These are phyloP conservation scores for Aspergillus sp. DNA, from an alignment of 2,329 filamentous ascomycete genomes.

Conservation along the genomic window DNA sequence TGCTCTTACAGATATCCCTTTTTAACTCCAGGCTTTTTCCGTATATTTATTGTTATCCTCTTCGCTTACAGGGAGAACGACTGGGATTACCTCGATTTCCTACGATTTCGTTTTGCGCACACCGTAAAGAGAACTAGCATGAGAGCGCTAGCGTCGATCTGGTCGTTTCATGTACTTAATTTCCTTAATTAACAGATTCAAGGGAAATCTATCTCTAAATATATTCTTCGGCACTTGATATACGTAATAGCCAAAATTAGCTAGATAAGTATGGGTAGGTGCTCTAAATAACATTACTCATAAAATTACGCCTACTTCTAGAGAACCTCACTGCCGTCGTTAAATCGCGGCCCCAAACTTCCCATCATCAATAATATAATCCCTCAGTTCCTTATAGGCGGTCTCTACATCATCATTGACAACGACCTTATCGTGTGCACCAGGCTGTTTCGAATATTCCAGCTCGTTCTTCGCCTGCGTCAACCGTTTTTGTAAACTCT, in stretches of 20 bases:
- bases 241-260: not conserved
- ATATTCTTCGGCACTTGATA: constrained; percentile 3
- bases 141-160: constrained; percentile 25
- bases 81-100: constrained; percentile 25
- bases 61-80: constrained; percentile 17
- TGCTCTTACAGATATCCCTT: constrained; percentile 41
- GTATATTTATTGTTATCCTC: constrained; percentile 22
- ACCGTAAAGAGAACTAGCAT: constrained; percentile 28
- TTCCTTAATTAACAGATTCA: constrained; percentile 32
- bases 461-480: constrained; percentile 72
- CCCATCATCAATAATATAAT: constrained; percentile 49
- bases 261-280: not conserved
- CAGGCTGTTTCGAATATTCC: constrained; percentile 67
- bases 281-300: not conserved
- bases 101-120: constrained; percentile 27
- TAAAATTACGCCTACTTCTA: not conserved
- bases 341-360: constrained; percentile 32
- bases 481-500: constrained; percentile 65
- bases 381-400: constrained; percentile 55
- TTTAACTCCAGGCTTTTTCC: constrained; percentile 29
- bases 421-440: constrained; percentile 65
- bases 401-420: constrained; percentile 65
- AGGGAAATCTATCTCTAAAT: constrained; percentile 23
- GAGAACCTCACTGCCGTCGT: not conserved
- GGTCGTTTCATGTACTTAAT: constrained; percentile 37